Evolutionary conservation across 345 rosid species (phyloP).

Genomic region (Melaleuca quinquenervia): DNA sequence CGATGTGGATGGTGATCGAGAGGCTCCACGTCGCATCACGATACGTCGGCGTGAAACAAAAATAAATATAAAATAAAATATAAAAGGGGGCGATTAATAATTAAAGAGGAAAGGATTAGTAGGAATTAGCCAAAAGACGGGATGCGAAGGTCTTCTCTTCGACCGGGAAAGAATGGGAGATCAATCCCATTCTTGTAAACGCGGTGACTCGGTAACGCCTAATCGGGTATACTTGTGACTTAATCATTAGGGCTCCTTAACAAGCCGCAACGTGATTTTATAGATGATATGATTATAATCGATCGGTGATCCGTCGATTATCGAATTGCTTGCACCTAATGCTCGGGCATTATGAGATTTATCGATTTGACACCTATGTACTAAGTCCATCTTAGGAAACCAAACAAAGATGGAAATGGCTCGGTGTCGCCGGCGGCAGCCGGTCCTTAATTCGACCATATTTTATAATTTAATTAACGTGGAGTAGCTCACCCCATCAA

Average conservation of each 20-base stretch:
- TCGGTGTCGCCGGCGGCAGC: not conserved
- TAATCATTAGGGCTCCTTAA: not conserved
- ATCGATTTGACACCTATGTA: not conserved
- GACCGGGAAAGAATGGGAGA: not conserved
- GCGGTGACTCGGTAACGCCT: too few species aligned
- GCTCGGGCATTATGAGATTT: not conserved
- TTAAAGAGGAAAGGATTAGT: not conserved
- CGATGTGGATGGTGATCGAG: not conserved
- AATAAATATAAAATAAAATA: too few species aligned
- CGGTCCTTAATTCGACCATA: not conserved
- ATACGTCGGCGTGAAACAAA: not conserved
- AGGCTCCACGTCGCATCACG: not conserved
- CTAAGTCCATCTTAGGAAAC: not conserved
- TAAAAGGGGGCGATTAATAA: too few species aligned
- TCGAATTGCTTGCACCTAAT: too few species aligned
- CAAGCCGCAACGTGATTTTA: rapidly evolving
- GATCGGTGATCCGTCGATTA: not conserved
- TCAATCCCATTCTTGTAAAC: too few species aligned
- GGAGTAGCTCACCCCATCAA: not conserved
- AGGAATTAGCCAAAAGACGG: not conserved
- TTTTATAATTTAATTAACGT: not conserved
- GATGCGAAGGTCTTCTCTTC: not conserved
- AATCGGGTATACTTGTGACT: too few species aligned
- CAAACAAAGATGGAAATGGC: not conserved
- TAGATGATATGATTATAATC: not conserved